Evolutionary conservation across 2,329 filamentous ascomycete genomes (phyloP), one percentile per base, ranked within the genome.

Genomic region (Eutypella sp.): DNA sequence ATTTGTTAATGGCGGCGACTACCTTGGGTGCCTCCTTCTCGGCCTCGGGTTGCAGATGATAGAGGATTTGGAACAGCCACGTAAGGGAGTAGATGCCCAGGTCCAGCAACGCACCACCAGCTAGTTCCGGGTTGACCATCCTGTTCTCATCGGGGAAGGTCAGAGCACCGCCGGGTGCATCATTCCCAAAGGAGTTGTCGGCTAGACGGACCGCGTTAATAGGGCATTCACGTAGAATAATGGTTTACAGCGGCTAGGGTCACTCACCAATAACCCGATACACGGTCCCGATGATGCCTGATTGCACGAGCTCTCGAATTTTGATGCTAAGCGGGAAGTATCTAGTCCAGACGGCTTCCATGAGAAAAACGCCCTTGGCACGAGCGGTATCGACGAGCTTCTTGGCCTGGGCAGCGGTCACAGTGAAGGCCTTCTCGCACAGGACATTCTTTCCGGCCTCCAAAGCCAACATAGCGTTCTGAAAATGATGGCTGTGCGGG

Each of bases 401-500:
- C 66, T 79, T 81, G 20, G 86, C 74, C 68, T 96, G 90, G 9
- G 81, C 74, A 3, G 86, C 89, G 52, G 85, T 95, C 51, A 92
- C 87, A 1, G 89, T 95, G 58, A 96, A 84, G 0, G 90, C 81
- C 74, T 96, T 96, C 68, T 96, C 90, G 66, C 89, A 95, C 27
- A 96, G 78, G 24, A 96, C 89, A 58, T 92, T 78, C 75, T 95
- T 96, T 59, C 88, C 87, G 7, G 86, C 87, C 54, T 88, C 79
- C 33, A 96, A 75, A 37, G 84, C 86, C n/a, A 95, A 78, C 80
- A 90, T 88, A 52, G 82, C 79, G 68, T 96, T 92, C 66, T 95
- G 89, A 72, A 91, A 95, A 72, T 96, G 90, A 66, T 95, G 90
- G 57, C 87, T 91, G 71, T 95, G 90, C 15, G 90, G 90, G 4